Evolutionary conservation across 2,329 filamentous ascomycete genomes (phyloP), one percentile per base, ranked within the genome.

Genomic region (Hymenoscyphus infarciens): DNA sequence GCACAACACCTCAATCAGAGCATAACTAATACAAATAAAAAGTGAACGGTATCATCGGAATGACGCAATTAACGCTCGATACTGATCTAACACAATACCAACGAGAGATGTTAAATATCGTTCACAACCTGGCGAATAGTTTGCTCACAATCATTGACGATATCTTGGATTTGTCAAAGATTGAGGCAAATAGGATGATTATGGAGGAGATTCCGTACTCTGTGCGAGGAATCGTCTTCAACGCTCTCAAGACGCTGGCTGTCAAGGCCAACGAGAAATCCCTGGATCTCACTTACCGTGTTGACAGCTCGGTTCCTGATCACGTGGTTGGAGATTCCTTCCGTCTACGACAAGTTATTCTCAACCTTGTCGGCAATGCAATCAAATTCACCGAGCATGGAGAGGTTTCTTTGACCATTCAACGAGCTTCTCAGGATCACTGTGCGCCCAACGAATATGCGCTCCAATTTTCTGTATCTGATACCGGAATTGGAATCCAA

Each of bases 321-420:
- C 93, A 96, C 75, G 92, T 98, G 49, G 88, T 97, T 66, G 95
- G 95, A 65, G 95, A 99, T 75, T 96, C 93, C 1, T 98, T 97
- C 88, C 89, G 95, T 77, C 80, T 98, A 62, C 87, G 94, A 66
- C 95, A 99, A 77, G 96, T 99, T 71, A 97, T 98, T 66, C 84
- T 98, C 62, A 99, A 99, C 77, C 81, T 99, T 62, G 94, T 98
- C 60, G 95, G 95, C 73, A 99, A 99, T 73, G 94, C 95, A 61
- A 97, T 99, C 82, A 99, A 99, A 75, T 99, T 99, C 76, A 98
- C 95, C 2, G 94, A 98, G 76, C 89, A 96, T 71, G 95, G 95
- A 65, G 92, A 97, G 75, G 95, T 99, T 71, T 96, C 93, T 75
- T 86, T 98, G 60, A 92, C 90, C n/a, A 97, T 98, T 70, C 87